Percentiles rank a stretch among this genome's conserved stretches.
These are phyloP conservation scores for Zygosaccharomyces rouxii DNA, from an alignment of 805 yeast genomes.

Conservation along the genomic window DNA sequence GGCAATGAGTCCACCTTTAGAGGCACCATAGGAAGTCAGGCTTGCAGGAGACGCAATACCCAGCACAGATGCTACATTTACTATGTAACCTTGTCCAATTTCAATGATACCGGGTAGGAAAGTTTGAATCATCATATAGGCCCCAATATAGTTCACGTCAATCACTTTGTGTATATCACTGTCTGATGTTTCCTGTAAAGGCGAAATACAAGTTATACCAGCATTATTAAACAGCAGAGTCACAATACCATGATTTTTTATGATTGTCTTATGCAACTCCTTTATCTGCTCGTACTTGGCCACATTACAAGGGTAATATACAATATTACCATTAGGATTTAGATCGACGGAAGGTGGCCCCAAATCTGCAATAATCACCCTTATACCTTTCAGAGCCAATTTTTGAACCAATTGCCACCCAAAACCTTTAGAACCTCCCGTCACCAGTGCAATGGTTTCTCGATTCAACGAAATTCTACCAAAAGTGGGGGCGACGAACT, in stretches of 20 bases:
- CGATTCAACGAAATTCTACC: conserved; percentile 3
- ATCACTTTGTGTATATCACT: conserved; percentile 60
- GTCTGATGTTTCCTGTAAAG: conserved; percentile 49
- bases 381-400: conserved; percentile 43
- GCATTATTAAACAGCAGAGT: conserved; percentile 82
- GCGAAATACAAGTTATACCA: conserved; percentile 60
- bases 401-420: conserved; percentile 58
- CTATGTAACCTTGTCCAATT: conserved; percentile 62
- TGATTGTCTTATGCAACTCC: conserved; percentile 39
- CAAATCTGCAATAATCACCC: conserved; percentile 66
- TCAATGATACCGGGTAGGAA: conserved; percentile 71
- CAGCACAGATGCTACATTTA: conserved; percentile 77
- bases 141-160: conserved; percentile 64
- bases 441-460: conserved; percentile 62
- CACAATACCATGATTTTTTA: conserved; percentile 49
- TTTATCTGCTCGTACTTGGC: conserved; percentile 46
- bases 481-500: background rate
- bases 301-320: conserved; percentile 68
- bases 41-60: conserved; percentile 84
- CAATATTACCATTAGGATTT: conserved; percentile 38
- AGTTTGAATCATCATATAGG: conserved; percentile 62
- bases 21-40: conserved; percentile 78
- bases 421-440: conserved; percentile 82
- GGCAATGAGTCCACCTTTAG: conserved; percentile 82
- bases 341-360: conserved; percentile 28